Base-by-base conservation (phyloP, 768 basidiomycete genomes). In the Lactarius hatsudake region DNA sequence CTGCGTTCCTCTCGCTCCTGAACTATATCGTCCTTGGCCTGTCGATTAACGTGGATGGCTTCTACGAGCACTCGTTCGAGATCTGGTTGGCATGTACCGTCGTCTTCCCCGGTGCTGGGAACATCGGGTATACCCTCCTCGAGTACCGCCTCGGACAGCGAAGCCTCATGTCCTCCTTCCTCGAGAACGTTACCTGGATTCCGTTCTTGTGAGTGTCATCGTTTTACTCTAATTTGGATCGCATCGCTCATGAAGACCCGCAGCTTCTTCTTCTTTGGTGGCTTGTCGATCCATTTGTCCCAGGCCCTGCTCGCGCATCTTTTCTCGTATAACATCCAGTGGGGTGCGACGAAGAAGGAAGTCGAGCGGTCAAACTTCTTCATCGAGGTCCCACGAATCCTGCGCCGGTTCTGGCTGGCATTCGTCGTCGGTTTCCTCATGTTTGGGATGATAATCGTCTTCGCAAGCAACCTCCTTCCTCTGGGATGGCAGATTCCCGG, bases 311-410 rank as follows among this genome's bases (percentile, higher is more conserved):
- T 84, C 54, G 81, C 84, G 1, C 86, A 87, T 74, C 34, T 86
- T 23, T 82, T 86, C 73, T 84, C 84, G 42, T 87, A 85, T 71
- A 81, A 87, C 73, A 82, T 84, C 73, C 77, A 76, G 15, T 87
- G 86, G 86, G 79, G 80, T 5, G 81, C 85, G 38, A 87, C 86
- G 7, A 82, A 84, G 71, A 94, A 94, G 84, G 90, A 92, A 76
- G 91, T 95, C 48, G 89, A 94, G 76, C 82, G 86, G 58, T 91
- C 90, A 6, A 95, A 94, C 75, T 94, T 96, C 81, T 94, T 91
- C 84, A 85, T 90, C 63, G 94, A 96, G 76, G 86, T 94, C 15
- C 94, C 94, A 1, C 85, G 86, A 64, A 94, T 96, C 74, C 79
- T 89, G 73, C 86, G 86, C 69, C 88, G 93, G 4, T 96, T 92